Conservation (phyloP, 225 moss, liverwort and hornwort species). For the Neckera pumila region DNA sequence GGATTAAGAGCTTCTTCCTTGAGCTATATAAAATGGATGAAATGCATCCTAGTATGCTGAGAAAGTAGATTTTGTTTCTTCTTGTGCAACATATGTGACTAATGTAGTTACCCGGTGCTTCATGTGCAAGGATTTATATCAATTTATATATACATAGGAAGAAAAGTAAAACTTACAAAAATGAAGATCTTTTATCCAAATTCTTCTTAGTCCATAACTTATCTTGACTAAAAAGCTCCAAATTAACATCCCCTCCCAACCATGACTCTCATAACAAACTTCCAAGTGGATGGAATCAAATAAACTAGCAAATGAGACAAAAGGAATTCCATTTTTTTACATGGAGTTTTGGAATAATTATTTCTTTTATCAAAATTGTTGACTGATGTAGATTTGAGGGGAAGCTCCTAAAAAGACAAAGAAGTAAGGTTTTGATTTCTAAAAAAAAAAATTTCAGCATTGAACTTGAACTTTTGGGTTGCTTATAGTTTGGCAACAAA, state of each 20-base stretch:
- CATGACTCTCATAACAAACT: neutral
- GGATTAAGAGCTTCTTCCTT: neutral
- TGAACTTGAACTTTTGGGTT: too few relatives aligned
- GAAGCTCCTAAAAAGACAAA: neutral
- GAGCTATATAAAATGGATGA: neutral
- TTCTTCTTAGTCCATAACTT: neutral
- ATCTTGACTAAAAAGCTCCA: neutral
- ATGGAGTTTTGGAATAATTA: neutral
- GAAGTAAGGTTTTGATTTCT: neutral
- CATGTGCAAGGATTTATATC: neutral
- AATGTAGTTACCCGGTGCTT: neutral
- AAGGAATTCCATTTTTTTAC: too few relatives aligned
- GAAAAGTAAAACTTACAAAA: neutral
- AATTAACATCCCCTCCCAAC: neutral
- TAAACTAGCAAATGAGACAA: neutral
- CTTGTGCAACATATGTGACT: neutral
- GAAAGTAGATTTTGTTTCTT: neutral
- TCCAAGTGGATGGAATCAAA: accelerated
- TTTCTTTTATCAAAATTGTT: neutral
- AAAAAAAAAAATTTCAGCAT: accelerated
- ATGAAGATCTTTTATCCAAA: neutral
- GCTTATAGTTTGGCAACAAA: neutral
- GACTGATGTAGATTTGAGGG: accelerated
- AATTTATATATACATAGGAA: neutral
- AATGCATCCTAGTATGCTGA: neutral